Conservation (phyloP, 2,329 filamentous ascomycete species). For the Pseudonectria buxi region DNA sequence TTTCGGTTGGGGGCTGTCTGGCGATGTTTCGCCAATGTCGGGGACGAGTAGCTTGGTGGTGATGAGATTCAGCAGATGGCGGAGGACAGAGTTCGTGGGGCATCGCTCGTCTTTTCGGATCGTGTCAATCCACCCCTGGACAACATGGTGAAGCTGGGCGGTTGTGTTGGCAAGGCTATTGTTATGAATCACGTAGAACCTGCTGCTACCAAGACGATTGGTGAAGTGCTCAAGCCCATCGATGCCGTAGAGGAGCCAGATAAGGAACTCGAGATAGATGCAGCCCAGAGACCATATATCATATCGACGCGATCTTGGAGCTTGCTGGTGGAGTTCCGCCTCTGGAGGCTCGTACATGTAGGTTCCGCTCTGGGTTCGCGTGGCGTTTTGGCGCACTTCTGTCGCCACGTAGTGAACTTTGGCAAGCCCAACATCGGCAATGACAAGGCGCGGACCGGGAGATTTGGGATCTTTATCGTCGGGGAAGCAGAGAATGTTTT, state of each 20-base stretch:
- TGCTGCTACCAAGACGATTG: background rate
- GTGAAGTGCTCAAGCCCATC: background rate
- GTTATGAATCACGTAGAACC: background rate
- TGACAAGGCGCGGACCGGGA: constrained; percentile 1
- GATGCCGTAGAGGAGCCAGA: constrained; percentile 14
- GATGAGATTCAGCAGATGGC: constrained; percentile 3
- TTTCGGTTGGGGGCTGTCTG: no score
- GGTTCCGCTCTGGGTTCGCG: background rate
- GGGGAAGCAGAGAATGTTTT: constrained; percentile 15
- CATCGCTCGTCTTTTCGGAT: constrained; percentile 4
- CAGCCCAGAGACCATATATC: constrained; percentile 24
- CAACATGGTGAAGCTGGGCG: background rate
- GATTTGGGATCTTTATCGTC: background rate
- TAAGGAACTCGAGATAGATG: constrained; percentile 19
- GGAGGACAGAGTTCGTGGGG: background rate
- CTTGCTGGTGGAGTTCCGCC: background rate
- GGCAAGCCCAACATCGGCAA: constrained; percentile 4
- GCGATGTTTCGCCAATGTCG: background rate
- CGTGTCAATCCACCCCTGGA: constrained; percentile 1
- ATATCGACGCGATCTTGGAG: constrained; percentile 13
- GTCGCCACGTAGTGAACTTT: constrained; percentile 1
- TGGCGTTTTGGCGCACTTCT: background rate
- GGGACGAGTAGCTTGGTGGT: background rate
- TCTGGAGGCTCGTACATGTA: constrained; percentile 3
- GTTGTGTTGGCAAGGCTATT: background rate